phyloP scores from a whole-genome alignment of 257 asterid species.

The Striga asiatica region DNA sequence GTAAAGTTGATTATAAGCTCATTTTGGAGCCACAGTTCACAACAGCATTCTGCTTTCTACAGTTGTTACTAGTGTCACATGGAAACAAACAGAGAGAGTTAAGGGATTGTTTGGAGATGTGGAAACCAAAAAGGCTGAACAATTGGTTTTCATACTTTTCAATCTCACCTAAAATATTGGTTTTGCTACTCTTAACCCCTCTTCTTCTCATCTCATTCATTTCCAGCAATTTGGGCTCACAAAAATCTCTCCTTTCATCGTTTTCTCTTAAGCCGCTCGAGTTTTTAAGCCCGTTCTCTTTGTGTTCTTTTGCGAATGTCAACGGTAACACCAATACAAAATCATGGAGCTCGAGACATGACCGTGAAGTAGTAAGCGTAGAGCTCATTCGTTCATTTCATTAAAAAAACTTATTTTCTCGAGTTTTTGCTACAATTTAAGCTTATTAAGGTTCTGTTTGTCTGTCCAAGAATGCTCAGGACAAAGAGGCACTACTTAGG shows the following conservation, averaged over 20 bases:
- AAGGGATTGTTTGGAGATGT: background rate
- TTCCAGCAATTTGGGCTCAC: constrained; percentile 22
- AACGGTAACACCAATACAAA: too few relatives aligned
- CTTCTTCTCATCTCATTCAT: constrained; percentile 23
- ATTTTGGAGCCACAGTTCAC: too few relatives aligned
- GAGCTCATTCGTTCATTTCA: background rate
- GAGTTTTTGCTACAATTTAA: too few relatives aligned
- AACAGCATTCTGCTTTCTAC: too few relatives aligned
- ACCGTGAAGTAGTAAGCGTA: constrained; percentile 15
- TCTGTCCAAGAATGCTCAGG: constrained; percentile 7
- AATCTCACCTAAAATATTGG: constrained; percentile 20
- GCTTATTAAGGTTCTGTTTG: background rate
- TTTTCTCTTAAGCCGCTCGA: constrained; percentile 18
- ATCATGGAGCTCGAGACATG: background rate
- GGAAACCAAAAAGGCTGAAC: constrained; percentile 23
- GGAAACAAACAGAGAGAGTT: too few relatives aligned
- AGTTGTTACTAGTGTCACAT: too few relatives aligned
- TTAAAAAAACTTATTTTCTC: too few relatives aligned
- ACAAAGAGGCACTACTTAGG: constrained; percentile 3
- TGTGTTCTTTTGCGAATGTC: background rate
- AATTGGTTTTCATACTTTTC: constrained; percentile 25
- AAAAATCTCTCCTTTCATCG: background rate
- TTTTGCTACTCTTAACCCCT: constrained; percentile 27
- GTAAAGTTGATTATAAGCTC: too few relatives aligned
- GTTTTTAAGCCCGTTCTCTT: constrained; percentile 18